Evolutionary conservation across 352 stramenopile genomes (phyloP), one percentile per base, ranked within the genome.

Genomic region (Nothophytophthora sp.): DNA sequence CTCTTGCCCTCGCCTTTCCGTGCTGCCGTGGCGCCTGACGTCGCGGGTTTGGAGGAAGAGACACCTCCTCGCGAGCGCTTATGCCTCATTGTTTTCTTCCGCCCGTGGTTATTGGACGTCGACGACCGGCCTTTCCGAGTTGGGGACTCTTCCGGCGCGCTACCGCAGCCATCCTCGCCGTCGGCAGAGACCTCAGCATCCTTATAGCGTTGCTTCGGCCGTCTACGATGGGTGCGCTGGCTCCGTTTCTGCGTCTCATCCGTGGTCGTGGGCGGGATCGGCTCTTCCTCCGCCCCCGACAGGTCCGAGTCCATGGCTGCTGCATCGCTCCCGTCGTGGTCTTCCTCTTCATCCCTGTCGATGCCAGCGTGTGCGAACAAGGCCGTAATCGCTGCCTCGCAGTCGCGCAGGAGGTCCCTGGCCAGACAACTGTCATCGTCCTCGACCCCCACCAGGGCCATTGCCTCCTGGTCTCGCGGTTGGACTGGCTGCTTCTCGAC

Each of bases 221-320:
- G 23, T 11, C 61, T 24, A 13, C 24, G 52, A 6, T 48, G 16
- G 30, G 15, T 0, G 13, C 20, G 32, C 25, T 25, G 36, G 43
- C 18, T 55, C 8, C 12, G 6, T 11, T 65, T 29, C 12, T 56
- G 40, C 2, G 32, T 18, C 20, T 49, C 53, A 18, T 22, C 25
- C 18, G 51, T 51, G 12, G 40, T 36, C 42, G 55, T 80, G 0
- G 77, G 79, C 5, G 74, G 68, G n/a, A 89, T 85, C 20, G 74
- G 70, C 24, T 88, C 74, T 41, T 92, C 70, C 13, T 81, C 76
- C 0, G 74, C 81, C 9, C 65, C 76, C 2, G 81, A 92, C 2
- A 90, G 42, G 15, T 92, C 81, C 10, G 81, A 89, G 64, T 86
- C 74, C 27, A 71, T 42, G 5, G 36, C 61, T 23, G 38, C 35